Evolutionary conservation across 2,329 filamentous ascomycete genomes (phyloP), one percentile per base, ranked within the genome.

Genomic region (Elsinoe batatas): DNA sequence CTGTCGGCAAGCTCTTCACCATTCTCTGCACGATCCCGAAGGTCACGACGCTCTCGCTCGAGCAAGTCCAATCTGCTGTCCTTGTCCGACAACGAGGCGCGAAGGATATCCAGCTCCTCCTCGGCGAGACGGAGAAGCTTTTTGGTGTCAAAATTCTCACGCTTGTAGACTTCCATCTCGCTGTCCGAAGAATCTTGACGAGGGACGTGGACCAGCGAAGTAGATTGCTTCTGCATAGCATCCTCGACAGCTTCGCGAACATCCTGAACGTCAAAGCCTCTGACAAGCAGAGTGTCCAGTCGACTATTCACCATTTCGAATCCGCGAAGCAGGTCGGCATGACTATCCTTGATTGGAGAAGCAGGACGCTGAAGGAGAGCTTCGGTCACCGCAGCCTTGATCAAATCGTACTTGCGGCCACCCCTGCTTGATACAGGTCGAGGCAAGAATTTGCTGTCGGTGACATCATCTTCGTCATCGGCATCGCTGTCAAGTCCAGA

Each of bases 341-440:
- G 33, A 20, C 40, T 49, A 15, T 56, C 26, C 20, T 54, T 44
- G 18, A 22, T 17, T 4, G 53, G 53, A 30, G 53, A 55, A n/a
- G 40, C 40, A 5, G 40, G 32, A 59, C 76, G 67, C 57, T 74
- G 74, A 55, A 73, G 67, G 32, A 95, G 72, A 3, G 84, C 85
- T 63, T 88, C 82, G 15, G 87, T 69, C 17, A 78, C 67, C 33
- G 74, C 73, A 8, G 66, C 65, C 61, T 74, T 73, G 61, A 98
- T 88, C 68, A 91, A 89, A 57, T 96, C 90, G 63, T 91, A 70
- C 63, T 82, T 88, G 63, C 84, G 84, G 65, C 95, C 89, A 59
- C 84, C 80, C 57, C 81, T 80, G 15, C 90, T 88, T 62, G 91
- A 96, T 62, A 84, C 78, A 5, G 87, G 86, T 53, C 88, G 83